phyloP scores from a whole-genome alignment of 371 early-diverging fungal genomes.

The Haplosporangium sp. region DNA sequence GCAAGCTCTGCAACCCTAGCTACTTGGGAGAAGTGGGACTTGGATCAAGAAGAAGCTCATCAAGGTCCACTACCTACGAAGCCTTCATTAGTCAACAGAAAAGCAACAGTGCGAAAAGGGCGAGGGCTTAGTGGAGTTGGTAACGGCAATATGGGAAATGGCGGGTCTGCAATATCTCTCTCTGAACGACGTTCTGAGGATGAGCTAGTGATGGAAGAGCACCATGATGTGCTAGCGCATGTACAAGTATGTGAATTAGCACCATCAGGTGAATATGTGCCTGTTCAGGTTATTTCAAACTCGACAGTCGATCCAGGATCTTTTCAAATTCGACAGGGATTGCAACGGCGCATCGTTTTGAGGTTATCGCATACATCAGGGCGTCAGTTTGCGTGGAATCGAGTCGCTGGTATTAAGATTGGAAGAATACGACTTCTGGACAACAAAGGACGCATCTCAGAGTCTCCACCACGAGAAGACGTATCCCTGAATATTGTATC shows the following conservation, averaged over 20 bases:
- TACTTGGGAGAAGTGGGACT: conserved; percentile 75
- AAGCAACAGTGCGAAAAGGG: conserved; percentile 6
- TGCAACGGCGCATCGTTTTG: conserved; percentile 85
- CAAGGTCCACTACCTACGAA: conserved; percentile 21
- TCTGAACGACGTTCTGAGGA: conserved; percentile 76
- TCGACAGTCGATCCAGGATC: conserved; percentile 70
- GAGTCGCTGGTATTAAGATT: conserved; percentile 67
- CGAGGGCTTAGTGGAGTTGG: conserved; percentile 1
- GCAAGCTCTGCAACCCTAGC: conserved; percentile 63
- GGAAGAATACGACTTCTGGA: conserved; percentile 80
- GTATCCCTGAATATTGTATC: conserved; percentile 64
- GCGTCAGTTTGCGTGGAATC: conserved; percentile 74
- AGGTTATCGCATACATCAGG: conserved; percentile 83
- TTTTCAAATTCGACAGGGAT: conserved; percentile 85
- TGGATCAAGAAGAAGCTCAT: conserved; percentile 36
- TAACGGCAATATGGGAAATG: conserved; percentile 3
- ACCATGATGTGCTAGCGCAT: conserved; percentile 80
- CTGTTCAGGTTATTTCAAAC: conserved; percentile 74
- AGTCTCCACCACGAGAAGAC: conserved; percentile 63
- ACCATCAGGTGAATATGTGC: conserved; percentile 80
- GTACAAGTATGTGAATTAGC: conserved; percentile 78
- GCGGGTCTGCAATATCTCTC: conserved; percentile 30
- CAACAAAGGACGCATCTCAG: conserved; percentile 72
- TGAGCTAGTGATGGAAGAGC: conserved; percentile 76
- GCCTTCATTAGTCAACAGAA: conserved; percentile 6